phyloP scores from a whole-genome alignment of 1,284 basidiomycete species.

The Apiotrichum brassicae region DNA sequence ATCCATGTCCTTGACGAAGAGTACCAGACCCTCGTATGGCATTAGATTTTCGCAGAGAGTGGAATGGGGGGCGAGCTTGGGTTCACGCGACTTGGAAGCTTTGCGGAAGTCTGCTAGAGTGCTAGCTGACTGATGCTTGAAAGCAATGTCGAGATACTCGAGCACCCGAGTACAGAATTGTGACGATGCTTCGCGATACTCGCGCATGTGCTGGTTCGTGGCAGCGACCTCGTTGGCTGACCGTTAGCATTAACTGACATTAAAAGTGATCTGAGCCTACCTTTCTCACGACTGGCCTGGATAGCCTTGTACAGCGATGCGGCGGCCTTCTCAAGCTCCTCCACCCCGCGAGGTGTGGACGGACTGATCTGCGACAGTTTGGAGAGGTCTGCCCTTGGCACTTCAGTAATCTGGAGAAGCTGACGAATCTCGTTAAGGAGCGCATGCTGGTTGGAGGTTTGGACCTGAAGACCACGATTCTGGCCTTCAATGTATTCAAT shows the following conservation, averaged over 20 bases:
- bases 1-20: slow-evolving; percentile 95
- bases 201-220: slow-evolving; percentile 80
- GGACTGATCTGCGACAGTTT: slow-evolving; percentile 79
- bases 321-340: slow-evolving; percentile 72
- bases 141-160: slow-evolving; percentile 84
- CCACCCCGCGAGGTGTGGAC: slow-evolving; percentile 67
- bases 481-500: slow-evolving; percentile 94
- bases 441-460: slow-evolving; percentile 88
- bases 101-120: slow-evolving; percentile 40
- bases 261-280: no score
- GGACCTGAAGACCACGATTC: slow-evolving; percentile 92
- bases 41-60: slow-evolving; percentile 75
- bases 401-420: slow-evolving; percentile 89
- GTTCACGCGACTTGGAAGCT: slow-evolving; percentile 20
- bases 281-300: slow-evolving; percentile 79
- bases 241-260: no score
- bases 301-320: slow-evolving; percentile 92
- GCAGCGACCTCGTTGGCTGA: slow-evolving; percentile 72
- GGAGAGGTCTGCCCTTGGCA: slow-evolving; percentile 67
- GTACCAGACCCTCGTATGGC: slow-evolving; percentile 78
- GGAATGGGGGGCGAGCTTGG: slow-evolving; percentile 57
- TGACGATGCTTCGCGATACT: slow-evolving; percentile 77
- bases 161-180: slow-evolving; percentile 88
- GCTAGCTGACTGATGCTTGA: slow-evolving; percentile 61
- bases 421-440: slow-evolving; percentile 76